Base-by-base conservation (phyloP, 2,329 filamentous ascomycete genomes). In the Colletotrichum ledebouriae region DNA sequence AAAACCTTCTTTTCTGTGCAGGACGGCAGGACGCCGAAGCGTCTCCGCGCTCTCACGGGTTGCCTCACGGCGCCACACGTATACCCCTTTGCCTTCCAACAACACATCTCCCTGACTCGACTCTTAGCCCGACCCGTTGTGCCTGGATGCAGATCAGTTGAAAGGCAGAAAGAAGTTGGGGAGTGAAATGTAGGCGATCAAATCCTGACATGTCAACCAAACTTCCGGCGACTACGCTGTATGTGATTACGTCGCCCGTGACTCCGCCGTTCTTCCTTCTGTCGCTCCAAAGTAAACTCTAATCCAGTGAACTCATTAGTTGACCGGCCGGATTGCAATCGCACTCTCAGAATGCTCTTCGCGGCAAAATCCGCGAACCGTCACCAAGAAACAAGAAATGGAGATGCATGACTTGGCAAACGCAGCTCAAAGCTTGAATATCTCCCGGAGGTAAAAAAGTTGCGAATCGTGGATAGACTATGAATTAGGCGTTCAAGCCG, bases 341-440 rank as follows among this genome's bases (percentile, higher is more conserved):
- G 37, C 13, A 6, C 10, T 39, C 37, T n/a, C 15, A 17, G 11
- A 3, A 33, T 15, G 34, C 17, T 17, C 13, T 5, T 5, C 59
- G 59, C 34, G 25, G 17, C 20, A n/a, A 12, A 22, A 6, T 42
- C 17, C 29, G 29, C 6, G 29, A 11, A n/a, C 37, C 22, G 44
- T 11, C 22, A 15, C 11, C 11, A 42, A 11, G 12, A 20, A 44
- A n/a, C n/a, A 39, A 39, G 34, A 49, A 22, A 47, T 22, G 56
- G 55, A 50, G 58, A 29, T 17, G 34, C 15, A 62, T 44, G 17
- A 9, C 49, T 66, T 57, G 55, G 49, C 61, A 52, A 53, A 50
- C 29, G n/a, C 37, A 25, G 22, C 44, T 9, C 11, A 49, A 60
- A 66, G 55, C 61, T 57, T 56, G 34, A 46, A 44, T 22, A 15